These are phyloP conservation scores for Oryza meridionalis DNA, from an alignment of 176 grass and related monocot genomes.

Conservation along the genomic window DNA sequence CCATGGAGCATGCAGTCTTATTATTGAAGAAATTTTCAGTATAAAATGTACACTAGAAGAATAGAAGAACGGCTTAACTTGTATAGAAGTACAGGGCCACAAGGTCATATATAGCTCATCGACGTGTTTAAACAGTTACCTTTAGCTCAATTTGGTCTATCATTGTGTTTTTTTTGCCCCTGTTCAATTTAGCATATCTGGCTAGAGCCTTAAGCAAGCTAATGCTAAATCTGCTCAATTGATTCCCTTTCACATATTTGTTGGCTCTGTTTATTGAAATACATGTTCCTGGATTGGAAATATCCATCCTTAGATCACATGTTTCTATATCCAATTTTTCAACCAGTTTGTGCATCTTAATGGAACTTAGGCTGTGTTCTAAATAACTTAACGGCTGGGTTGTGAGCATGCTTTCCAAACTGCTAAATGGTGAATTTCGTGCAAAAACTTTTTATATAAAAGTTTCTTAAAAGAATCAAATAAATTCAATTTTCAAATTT, in stretches of 20 bases:
- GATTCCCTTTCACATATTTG: slow-evolving; percentile 10
- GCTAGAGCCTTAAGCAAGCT: neutral
- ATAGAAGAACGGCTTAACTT: neutral
- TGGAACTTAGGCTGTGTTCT: too few species aligned
- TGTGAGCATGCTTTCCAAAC: too few species aligned
- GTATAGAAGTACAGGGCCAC: neutral
- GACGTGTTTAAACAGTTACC: neutral
- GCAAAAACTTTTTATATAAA: too few species aligned
- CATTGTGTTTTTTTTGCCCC: neutral
- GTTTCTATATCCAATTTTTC: neutral
- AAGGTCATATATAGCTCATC: neutral
- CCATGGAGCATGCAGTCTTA: neutral
- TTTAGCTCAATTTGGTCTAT: neutral
- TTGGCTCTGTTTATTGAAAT: neutral
- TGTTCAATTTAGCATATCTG: neutral
- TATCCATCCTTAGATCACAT: too few species aligned
- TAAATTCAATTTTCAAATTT: too few species aligned
- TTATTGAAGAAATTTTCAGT: neutral
- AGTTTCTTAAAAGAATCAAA: too few species aligned
- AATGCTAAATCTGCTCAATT: neutral
- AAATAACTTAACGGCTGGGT: too few species aligned
- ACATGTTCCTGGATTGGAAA: slow-evolving; percentile 3
- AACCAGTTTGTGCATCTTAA: neutral
- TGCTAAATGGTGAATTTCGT: too few species aligned
- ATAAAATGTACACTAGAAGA: neutral